Percentiles rank a stretch among this genome's conserved stretches.
Conservation (phyloP, 2,329 filamentous ascomycete genomes). For the Colletotrichum sp. region DNA sequence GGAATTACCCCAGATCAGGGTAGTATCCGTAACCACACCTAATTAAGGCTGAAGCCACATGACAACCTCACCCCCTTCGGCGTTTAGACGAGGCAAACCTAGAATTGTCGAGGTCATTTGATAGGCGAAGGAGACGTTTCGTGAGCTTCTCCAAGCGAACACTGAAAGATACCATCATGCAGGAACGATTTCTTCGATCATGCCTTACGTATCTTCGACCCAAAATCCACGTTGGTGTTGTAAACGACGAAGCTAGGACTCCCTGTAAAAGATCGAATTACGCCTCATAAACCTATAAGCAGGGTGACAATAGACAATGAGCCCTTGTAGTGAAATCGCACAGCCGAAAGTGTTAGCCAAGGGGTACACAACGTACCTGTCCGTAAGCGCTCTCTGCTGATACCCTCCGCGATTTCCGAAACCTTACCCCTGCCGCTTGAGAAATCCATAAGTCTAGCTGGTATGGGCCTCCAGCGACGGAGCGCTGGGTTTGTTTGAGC, state of each 20-base stretch:
- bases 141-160: neutral
- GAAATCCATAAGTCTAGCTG: neutral
- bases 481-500: neutral
- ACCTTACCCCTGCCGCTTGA: too few relatives aligned
- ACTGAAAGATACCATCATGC: neutral
- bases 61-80: neutral
- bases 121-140: neutral
- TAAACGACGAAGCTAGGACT: neutral
- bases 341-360: neutral
- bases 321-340: neutral
- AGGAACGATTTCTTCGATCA: neutral
- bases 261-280: neutral
- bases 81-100: neutral
- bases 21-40: neutral
- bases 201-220: neutral
- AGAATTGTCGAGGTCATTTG: neutral
- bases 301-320: neutral
- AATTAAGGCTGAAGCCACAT: neutral
- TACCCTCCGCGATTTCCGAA: too few relatives aligned
- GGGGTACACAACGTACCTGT: neutral
- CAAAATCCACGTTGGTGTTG: neutral
- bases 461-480: neutral
- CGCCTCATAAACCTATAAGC: neutral
- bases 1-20: constrained; percentile 7
- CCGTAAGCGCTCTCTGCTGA: too few relatives aligned